Evolutionary conservation across 2,329 filamentous ascomycete species (phyloP).

Genomic region (Fusarium agapanthi): DNA sequence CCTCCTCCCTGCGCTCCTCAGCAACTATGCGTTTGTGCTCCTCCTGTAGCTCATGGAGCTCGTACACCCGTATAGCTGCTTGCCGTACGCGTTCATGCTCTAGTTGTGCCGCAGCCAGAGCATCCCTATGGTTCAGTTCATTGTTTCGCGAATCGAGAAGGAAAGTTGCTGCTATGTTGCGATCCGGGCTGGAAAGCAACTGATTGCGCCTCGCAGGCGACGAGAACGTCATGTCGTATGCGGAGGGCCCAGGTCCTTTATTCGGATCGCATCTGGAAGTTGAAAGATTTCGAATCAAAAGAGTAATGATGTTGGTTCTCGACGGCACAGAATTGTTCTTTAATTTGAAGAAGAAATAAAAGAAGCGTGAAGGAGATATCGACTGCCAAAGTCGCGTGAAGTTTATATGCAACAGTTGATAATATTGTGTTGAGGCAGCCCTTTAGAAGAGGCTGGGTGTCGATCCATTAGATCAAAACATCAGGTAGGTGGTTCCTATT

Average conservation of each 20-base stretch:
- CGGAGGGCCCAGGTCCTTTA: constrained; percentile 25
- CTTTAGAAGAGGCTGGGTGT: constrained; percentile 33
- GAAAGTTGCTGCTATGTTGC: constrained; percentile 64
- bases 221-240: constrained; percentile 53
- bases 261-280: constrained; percentile 33
- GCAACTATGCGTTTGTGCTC: constrained; percentile 55
- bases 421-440: constrained; percentile 30
- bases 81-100: constrained; percentile 73
- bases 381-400: not conserved
- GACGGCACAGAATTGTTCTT: not conserved
- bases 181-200: constrained; percentile 53
- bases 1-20: constrained; percentile 56
- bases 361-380: not conserved
- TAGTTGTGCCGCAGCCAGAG: constrained; percentile 70
- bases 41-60: constrained; percentile 57
- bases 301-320: not conserved
- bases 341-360: not conserved
- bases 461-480: constrained; percentile 28
- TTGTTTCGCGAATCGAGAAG: constrained; percentile 70
- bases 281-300: not conserved
- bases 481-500: not conserved
- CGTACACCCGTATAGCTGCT: constrained; percentile 57
- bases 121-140: constrained; percentile 69
- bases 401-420: constrained; percentile 19
- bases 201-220: constrained; percentile 52